Base-by-base conservation (phyloP, 2,329 filamentous ascomycete species). In the Didymella lethalis region DNA sequence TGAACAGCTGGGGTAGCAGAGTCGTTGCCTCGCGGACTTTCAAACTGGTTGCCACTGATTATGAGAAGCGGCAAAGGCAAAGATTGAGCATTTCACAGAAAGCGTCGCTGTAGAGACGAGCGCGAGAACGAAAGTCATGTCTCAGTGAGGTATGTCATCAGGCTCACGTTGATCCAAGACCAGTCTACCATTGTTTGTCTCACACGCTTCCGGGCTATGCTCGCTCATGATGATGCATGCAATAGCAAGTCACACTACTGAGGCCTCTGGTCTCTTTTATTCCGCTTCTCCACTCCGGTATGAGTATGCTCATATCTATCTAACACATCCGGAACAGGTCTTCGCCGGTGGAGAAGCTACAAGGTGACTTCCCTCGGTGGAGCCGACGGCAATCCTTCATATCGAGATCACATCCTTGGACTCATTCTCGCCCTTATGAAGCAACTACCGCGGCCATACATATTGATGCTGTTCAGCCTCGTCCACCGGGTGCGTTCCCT, bases 71-170 rank as follows among this genome's bases (percentile, higher is more conserved):
- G 8, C n/a, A 40, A 40, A 20, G 18, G 36, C 18, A 8, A 8
- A 20, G n/a, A 5, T 20, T 11, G 36, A 20, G 18, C 18, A 0
- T 0, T 20, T 20, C n/a, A 20, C 7, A 25, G 14, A 8, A 52
- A 48, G 28, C 28, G 20, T 32, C n/a, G 7, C 11, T 41, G 10
- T 26, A 41, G 12, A 36, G 7, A 23, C n/a, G 45, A 46, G 31
- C 34, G 20, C n/a, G 32, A 46, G 12, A 54, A 23, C 8, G 45
- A 50, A 20, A 41, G 16, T 8, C 32, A 41, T 54, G 56, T 53
- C 29, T 58, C 38, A 25, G 23, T 49, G n/a, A 29, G 56, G 45
- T 49, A 54, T 54, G 49, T 40, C 32, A 40, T n/a, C 40, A 28
- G 46, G 12, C 16, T 16, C 16, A 20, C 18, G 43, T 4, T 7